Base-by-base conservation (phyloP, 176 grass and related monocot genomes). In the Tillandsia leiboldiana region DNA sequence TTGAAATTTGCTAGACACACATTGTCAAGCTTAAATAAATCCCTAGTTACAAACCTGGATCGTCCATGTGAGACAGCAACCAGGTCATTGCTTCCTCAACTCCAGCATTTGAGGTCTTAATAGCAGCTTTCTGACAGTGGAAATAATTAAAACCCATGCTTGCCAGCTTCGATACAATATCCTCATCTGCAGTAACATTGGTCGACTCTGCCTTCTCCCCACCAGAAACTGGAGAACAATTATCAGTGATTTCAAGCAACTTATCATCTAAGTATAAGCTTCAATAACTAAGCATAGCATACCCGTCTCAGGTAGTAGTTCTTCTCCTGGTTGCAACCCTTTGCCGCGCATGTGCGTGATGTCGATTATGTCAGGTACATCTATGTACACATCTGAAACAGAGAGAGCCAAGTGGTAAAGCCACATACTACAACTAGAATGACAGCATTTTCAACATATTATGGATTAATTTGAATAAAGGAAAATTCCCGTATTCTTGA, bases 1-100 rank as follows among this genome's bases (percentile, higher is more conserved):
- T 17, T 17, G 10, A 23, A 61, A 61, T 17, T 59, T 15, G 14
- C 56, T 61, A 61, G 8, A 61, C 7, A 61, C 7, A 61, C 22
- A 61, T 23, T 42, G 33, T 4, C 0, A 7, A 61, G 33, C 71
- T 51, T 63, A 49, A 2, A 24, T 50, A 12, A 48, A 18, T 63
- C 8, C 10, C 47, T 27, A 64, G 48, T 78, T 10, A 73, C 54
- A 50, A 71, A 99, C 89, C 94, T 85, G 86, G 82, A 87, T 99
- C 94, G 80, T 93, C 80, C 89, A 86, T 99, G 72, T 93, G 94
- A 10, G 89, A 86, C 17, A 99, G 82, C 48, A 99, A 82, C 94
- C 94, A 99, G 66, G 78, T 90, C 94, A 93, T 99, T 29, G 89
- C 89, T 72, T 93, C 89, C 77, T 99, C 94, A 48, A 99, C 82